A percentile compares a stretch with the other conserved stretches of the same genome.
Conservation (phyloP, 371 early-diverging fungal species). For the Circinella umbellata region DNA sequence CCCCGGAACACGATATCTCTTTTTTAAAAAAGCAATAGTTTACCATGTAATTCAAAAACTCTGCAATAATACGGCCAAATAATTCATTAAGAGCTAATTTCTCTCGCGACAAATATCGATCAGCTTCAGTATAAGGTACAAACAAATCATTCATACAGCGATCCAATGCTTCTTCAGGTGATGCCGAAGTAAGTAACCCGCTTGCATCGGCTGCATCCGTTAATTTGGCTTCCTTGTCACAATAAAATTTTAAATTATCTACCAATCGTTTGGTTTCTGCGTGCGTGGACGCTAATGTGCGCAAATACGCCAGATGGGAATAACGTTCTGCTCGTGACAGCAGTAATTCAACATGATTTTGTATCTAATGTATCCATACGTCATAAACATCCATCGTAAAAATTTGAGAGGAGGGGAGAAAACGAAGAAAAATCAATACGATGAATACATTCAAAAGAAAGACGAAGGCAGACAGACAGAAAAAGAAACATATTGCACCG, state of each 20-base stretch:
- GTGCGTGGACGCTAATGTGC: constrained; percentile 78
- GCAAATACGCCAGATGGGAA: constrained; percentile 80
- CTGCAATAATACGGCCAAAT: constrained; percentile 61
- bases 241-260: constrained; percentile 68
- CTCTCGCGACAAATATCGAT: constrained; percentile 85
- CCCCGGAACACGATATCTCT: too few relatives aligned
- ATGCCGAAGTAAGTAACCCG: constrained; percentile 45
- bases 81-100: constrained; percentile 63
- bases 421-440: too few relatives aligned
- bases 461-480: too few relatives aligned
- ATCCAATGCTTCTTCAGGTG: constrained; percentile 72
- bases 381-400: not conserved
- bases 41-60: constrained; percentile 52
- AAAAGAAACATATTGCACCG: too few relatives aligned
- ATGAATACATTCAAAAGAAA: too few relatives aligned
- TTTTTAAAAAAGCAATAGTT: not conserved
- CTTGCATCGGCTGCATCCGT: constrained; percentile 29
- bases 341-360: constrained; percentile 83
- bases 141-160: constrained; percentile 94
- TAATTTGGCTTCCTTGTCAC: constrained; percentile 58
- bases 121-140: constrained; percentile 90
- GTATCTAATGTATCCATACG: constrained; percentile 60
- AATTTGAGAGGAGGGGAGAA: not conserved
- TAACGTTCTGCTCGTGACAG: constrained; percentile 71
- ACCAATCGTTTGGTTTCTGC: constrained; percentile 77